Evolutionary conservation across 2,329 filamentous ascomycete genomes (phyloP), one percentile per base, ranked within the genome.

Genomic region (Aspergillus pseudoterreus): DNA sequence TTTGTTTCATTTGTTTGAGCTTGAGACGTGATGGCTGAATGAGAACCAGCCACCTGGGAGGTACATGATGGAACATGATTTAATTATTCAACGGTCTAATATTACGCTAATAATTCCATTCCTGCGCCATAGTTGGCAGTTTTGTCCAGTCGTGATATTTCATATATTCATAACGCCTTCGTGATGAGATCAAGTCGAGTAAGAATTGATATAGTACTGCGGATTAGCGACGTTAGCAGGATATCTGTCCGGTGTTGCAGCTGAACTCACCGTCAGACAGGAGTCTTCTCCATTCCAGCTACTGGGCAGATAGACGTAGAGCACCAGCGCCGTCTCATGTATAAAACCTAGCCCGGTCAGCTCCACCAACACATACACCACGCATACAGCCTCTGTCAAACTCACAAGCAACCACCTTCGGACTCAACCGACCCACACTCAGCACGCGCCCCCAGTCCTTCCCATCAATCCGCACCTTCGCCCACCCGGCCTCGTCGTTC

Each of bases 381-480:
- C 22, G 22, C 5, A 19, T 42, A 12, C 30, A 2, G 17, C 19
- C 36, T 11, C 11, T n/a, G 12, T 17, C 35, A 21, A 48, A 65
- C 82, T 74, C 57, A 85, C 92, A 96, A 51, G 92, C 94, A 75
- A 97, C 94, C 47, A 97, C 92, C 59, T 90, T 81, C 1, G 91
- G 92, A 61, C 94, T 92, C 27, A 97, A 75, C 46, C 92, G 80
- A 1, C 92, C 92, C 11, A 97, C 92, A 69, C 90, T 95, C 59
- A 99, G 78, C n/a, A 97, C 92, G 59, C 83, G 84, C 30, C 90
- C 90, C 92, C 94, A 97, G 68, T 99, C 94, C 68, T 85, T 87
- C 32, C 91, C 94, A 72, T 97, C 94, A 21, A 97, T 91, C 48
- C 89, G 81, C 33, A 97, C 92, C 21, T 83, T 90, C 1, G 91